Evolutionary conservation across 129 eudicot species (phyloP).

Genomic region (Mikania micrantha): DNA sequence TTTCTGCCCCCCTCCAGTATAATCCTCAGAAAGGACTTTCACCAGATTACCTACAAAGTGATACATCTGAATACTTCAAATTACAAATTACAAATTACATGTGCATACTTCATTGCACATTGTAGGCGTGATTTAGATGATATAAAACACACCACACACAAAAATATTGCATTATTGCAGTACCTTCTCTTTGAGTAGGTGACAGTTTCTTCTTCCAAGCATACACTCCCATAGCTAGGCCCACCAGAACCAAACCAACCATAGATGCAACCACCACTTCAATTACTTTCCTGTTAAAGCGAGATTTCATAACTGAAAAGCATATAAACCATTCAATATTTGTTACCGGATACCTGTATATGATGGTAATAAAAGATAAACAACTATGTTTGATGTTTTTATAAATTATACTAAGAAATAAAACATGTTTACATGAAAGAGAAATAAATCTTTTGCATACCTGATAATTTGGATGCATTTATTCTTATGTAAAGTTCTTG

Average conservation of each 20-base stretch:
- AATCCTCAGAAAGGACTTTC: slow-evolving; percentile 1
- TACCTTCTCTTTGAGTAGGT: neutral
- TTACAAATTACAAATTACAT: neutral
- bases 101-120: neutral
- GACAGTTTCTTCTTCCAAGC: slow-evolving; percentile 10
- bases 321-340: neutral
- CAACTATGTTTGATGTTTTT: too few relatives aligned
- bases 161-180: too few relatives aligned
- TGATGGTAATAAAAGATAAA: neutral
- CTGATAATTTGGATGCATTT: neutral
- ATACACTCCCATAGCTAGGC: slow-evolving; percentile 4
- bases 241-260: neutral
- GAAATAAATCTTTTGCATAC: slow-evolving; percentile 5
- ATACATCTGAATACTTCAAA: neutral
- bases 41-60: neutral
- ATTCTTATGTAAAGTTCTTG: slow-evolving; percentile 21
- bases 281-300: neutral
- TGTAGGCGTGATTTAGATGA: neutral
- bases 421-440: neutral
- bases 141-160: neutral
- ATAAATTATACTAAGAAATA: neutral
- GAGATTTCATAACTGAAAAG: neutral
- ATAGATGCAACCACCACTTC: neutral
- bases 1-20: neutral
- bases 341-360: neutral